Evolutionary conservation across 331 rosid genomes (phyloP).

Genomic region (Stylosanthes scabra): DNA sequence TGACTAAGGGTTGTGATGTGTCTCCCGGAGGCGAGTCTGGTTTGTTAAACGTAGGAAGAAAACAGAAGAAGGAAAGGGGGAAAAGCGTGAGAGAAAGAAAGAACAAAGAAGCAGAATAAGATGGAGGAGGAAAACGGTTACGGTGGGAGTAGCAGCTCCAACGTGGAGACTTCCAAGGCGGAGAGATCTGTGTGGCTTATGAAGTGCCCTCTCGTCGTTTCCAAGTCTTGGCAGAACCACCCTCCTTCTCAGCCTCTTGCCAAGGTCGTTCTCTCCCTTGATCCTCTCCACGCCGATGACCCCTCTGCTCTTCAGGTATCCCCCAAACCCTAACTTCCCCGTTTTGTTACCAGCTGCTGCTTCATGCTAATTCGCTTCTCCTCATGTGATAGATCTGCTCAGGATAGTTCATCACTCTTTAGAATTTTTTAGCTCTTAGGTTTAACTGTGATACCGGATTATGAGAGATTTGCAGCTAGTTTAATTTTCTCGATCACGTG

Average conservation of each 20-base stretch:
- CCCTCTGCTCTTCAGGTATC: constrained; percentile 79
- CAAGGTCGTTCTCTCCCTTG: constrained; percentile 91
- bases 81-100: background rate
- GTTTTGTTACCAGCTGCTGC: background rate
- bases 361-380: background rate
- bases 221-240: constrained; percentile 90
- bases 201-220: constrained; percentile 90
- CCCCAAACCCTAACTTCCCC: background rate
- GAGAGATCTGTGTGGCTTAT: constrained; percentile 97
- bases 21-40: background rate
- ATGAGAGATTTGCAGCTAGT: background rate
- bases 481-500: background rate
- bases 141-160: constrained; percentile 51
- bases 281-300: constrained; percentile 88
- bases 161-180: constrained; percentile 76
- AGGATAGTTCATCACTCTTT: background rate
- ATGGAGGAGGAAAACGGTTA: constrained; percentile 77
- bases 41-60: background rate
- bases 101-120: background rate
- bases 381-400: background rate
- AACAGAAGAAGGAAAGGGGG: constrained; percentile 1
- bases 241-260: constrained; percentile 83
- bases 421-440: background rate
- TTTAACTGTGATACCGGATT: background rate
- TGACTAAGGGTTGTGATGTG: background rate